Base-by-base conservation (phyloP, 176 grass and related monocot species). In the Bothriochloa decipiens region DNA sequence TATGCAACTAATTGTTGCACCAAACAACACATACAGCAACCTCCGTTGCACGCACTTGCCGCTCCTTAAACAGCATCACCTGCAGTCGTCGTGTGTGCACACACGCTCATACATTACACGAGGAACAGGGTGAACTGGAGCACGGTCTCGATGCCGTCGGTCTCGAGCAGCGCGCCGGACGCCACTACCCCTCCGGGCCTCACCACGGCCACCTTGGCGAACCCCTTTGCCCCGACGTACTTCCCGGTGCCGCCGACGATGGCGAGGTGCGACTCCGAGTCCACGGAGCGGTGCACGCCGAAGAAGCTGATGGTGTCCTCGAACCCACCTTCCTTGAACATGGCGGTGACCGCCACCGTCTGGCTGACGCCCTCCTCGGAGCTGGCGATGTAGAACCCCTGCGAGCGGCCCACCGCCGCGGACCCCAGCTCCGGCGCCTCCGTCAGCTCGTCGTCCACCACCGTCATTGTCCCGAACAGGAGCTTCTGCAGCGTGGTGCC, bases 371-470 rank as follows among this genome's bases (percentile, higher is more conserved):
- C 91, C 22, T 90, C 91, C 85, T 90, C 81, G 0, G 91, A 93
- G 82, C 91, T 90, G 5, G 85, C 81, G 25, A 93, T 68, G 70
- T 93, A 93, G 78, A 90, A 93, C 1, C 91, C 91, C 91, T 93
- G 91, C 28, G 91, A 88, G 60, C 88, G 79, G 11, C 91, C 91
- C 6, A 90, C 42, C 50, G 77, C 65, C 2, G 84, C 55, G 25
- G 88, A 90, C 17, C 88, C 88, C 18, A 90, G 88, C 65, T 45
- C 88, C 37, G 85, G 91, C 39, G 69, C 88, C 85, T 88, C 91
- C 22, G 88, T 90, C 6, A 93, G 88, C 85, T 93, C 91, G 83
- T 93, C 91, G 80, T 93, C 91, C 28, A 93, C 82, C 85, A 93
- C 91, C 20, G 91, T 93, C 88, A 93, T 85, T 3, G 88, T 90